Conservation (phyloP, 1,284 basidiomycete species). For the Pulveroboletus sp. region DNA sequence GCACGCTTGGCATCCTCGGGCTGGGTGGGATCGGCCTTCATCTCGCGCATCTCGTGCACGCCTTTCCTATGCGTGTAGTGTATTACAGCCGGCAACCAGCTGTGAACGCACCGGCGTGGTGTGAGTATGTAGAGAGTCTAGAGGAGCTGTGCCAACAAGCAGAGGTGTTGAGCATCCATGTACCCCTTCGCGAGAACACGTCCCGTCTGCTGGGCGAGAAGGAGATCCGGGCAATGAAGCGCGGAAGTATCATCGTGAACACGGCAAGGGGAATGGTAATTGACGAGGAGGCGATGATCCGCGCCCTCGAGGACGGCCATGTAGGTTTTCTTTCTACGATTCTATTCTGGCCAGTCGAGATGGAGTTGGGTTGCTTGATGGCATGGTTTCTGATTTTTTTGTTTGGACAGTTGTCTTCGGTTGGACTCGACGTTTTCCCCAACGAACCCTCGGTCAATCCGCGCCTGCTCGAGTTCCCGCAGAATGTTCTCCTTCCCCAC, state of each 20-base stretch:
- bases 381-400: no score
- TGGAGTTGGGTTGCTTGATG: no score
- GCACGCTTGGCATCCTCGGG: conserved; percentile 83
- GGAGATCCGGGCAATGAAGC: conserved; percentile 79
- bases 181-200: conserved; percentile 72
- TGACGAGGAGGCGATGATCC: conserved; percentile 84
- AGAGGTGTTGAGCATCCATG: conserved; percentile 82
- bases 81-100: conserved; percentile 72
- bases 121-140: conserved; percentile 69
- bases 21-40: conserved; percentile 86
- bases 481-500: conserved; percentile 84
- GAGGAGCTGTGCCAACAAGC: conserved; percentile 70
- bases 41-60: conserved; percentile 63
- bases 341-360: no score
- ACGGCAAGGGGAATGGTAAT: conserved; percentile 89
- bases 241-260: conserved; percentile 80
- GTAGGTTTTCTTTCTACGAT: conserved; percentile 34
- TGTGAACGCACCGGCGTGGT: conserved; percentile 62
- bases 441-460: conserved; percentile 86
- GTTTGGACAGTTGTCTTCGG: conserved; percentile 60
- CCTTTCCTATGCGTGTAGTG: conserved; percentile 85
- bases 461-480: conserved; percentile 72
- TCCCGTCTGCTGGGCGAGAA: conserved; percentile 72
- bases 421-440: conserved; percentile 89
- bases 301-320: conserved; percentile 81